Base-by-base conservation (phyloP, 2,329 filamentous ascomycete genomes). In the Colletotrichum sp. region DNA sequence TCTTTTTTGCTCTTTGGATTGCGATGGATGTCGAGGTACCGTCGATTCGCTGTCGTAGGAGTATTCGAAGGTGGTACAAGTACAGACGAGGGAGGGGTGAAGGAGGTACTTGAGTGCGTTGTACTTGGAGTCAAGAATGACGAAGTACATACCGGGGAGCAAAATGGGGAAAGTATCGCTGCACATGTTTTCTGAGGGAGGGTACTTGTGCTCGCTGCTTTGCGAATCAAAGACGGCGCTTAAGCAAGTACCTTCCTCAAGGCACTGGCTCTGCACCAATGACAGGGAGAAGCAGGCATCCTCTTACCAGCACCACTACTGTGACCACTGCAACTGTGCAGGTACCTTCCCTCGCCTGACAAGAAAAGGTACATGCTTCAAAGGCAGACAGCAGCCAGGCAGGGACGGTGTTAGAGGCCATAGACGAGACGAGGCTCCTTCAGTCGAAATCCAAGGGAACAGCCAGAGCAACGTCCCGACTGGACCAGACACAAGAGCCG, bases 391-490 rank as follows among this genome's bases (percentile, higher is more conserved):
- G 39, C 39, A 44, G 13, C 6, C 39, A 28, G 39, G 18, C 57
- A 63, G 44, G 26, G 30, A 63, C 28, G 55, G 55, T 59, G 15
- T 24, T 32, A 63, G 59, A 34, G 59, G 59, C 49, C 21, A 52
- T 21, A 32, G 32, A 36, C 57, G 71, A 64, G 67, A 64, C 59
- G 59, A 62, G n/a, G 21, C 30, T 71, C 67, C 34, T 62, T 62
- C 36, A 32, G 32, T 66, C 26, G 36, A n/a, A 52, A 52, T 64
- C 16, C 60, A 64, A 36, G 60, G 60, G 63, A 52, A 52, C 16
- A 49, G 26, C 21, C 36, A 39, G 34, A 52, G 26, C 24, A 30
- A 2, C 66, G 10, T 15, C 36, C 7, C 62, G 55, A 69, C 34
- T 70, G 52, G 69, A 10, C 49, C 36, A 30, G 21, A 18, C 21